A percentile compares a stretch with the other conserved stretches of the same genome.
These are phyloP conservation scores for Blepharisma undulans DNA, from an alignment of 169 alveolate genomes.

Conservation along the genomic window DNA sequence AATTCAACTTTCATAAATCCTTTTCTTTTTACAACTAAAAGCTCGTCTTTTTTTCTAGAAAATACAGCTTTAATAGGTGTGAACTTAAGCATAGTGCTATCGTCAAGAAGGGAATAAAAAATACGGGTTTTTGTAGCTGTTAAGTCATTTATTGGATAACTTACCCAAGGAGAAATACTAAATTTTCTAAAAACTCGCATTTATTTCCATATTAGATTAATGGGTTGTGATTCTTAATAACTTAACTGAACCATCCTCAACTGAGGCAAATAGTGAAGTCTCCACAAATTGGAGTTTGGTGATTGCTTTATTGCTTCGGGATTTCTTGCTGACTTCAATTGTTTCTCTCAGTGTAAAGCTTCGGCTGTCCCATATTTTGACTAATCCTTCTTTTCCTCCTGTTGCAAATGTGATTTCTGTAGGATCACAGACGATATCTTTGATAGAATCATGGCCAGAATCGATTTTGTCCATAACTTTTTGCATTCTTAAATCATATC, in stretches of 20 bases:
- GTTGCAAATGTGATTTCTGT: background rate
- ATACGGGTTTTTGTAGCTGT: background rate
- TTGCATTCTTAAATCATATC: background rate
- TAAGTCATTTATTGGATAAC: background rate
- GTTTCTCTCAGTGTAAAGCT: background rate
- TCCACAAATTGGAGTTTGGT: slow-evolving; percentile 5
- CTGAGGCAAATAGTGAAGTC: background rate
- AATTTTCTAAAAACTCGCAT: background rate
- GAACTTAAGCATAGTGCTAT: background rate
- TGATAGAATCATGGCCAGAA: background rate
- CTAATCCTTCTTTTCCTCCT: slow-evolving; percentile 25
- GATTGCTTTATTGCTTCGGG: background rate
- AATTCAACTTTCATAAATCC: background rate
- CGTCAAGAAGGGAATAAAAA: background rate
- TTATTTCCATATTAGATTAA: background rate
- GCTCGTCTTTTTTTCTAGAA: background rate
- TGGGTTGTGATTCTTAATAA: slow-evolving; percentile 5
- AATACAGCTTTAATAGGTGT: background rate
- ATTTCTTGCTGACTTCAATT: background rate
- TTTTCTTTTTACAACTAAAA: background rate
- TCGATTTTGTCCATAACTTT: background rate
- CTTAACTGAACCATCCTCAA: slow-evolving; percentile 8
- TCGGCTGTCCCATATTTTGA: background rate
- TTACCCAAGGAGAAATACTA: background rate
- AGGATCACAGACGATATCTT: background rate